Evolutionary conservation across 2,329 filamentous ascomycete species (phyloP), one percentile per base, ranked within the genome.

Genomic region (Sclerotinia minor): DNA sequence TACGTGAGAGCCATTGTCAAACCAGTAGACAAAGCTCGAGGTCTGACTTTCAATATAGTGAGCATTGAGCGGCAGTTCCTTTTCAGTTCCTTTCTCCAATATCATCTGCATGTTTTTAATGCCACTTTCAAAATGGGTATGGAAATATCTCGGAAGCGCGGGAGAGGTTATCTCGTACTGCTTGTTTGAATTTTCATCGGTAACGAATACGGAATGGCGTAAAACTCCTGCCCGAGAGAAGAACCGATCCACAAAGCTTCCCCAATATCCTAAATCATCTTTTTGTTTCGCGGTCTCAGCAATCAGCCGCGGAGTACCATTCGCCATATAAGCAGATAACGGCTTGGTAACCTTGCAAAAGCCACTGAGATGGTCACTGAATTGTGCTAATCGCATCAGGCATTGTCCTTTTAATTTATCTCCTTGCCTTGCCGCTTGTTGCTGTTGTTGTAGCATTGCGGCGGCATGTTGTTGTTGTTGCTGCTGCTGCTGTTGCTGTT

Each of bases 11-110:
- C 89, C 90, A 70, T 90, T 92, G 64, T 91, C 87, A 75, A 94
- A 97, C 86, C 92, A 96, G 77, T 97, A 96, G 6, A 95, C 89
- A 68, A 98, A 87, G 75, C 88, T 95, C 35, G 92, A 88, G 74
- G 88, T 91, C 32, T 82, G 81, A 75, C 92, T 92, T 73, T 92
- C 90, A 29, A 97, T 89, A 73, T 89, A 89, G 74, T 91, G 88
- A 57, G 87, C 87, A 59, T 89, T 87, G 67, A 85, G 86, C 1
- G 84, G 82, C 47, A 91, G 78, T 13, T 83, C 79, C 63, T 82
- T 82, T 71, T 89, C 87, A 0, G 79, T 79, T 2, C 83, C 82
- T 75, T 87, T 89, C 73, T 96, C 93, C 74, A 96, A 85, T 29
- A 93, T 87, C 76, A 98, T 85, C 77, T 97, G 92, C 73, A 98